phyloP scores from a whole-genome alignment of 345 rosid species.

The Crucihimalaya himalaica region DNA sequence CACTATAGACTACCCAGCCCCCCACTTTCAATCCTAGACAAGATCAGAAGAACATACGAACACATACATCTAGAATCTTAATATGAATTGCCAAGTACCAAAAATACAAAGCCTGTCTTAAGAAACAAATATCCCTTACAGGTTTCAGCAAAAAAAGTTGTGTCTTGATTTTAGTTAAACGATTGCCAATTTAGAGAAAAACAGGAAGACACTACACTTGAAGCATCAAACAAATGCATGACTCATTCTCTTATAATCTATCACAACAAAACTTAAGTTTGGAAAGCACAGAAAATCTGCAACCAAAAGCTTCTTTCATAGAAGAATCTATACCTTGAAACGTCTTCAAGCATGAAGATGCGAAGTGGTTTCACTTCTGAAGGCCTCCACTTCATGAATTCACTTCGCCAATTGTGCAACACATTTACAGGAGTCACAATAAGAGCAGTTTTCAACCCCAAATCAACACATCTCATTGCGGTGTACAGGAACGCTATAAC shows the following conservation, averaged over 20 bases:
- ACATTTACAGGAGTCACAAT: slow-evolving; percentile 98
- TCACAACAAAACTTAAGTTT: not conserved
- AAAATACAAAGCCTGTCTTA: not conserved
- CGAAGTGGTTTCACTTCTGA: slow-evolving; percentile 86
- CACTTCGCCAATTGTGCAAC: slow-evolving; percentile 97
- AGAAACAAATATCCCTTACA: not conserved
- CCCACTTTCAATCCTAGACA: slow-evolving; percentile 11
- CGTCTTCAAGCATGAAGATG: slow-evolving; percentile 94
- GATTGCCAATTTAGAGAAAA: slow-evolving; percentile 11
- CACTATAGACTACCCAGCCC: not conserved
- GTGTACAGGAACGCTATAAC: slow-evolving; percentile 97
- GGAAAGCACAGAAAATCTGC: not conserved
- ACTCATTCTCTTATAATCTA: not conserved
- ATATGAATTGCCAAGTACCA: not conserved
- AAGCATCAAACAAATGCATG: not conserved
- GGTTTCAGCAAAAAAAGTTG: not conserved
- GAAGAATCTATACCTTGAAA: slow-evolving; percentile 62
- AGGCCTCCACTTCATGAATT: slow-evolving; percentile 94
- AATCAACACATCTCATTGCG: slow-evolving; percentile 89
- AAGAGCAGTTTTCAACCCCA: slow-evolving; percentile 88
- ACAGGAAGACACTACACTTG: not conserved
- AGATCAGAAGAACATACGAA: not conserved
- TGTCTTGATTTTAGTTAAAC: not conserved
- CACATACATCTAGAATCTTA: slow-evolving; percentile 6
- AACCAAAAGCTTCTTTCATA: not conserved